phyloP scores from a whole-genome alignment of 1,284 basidiomycete genomes.

The Vanrija humicola region DNA sequence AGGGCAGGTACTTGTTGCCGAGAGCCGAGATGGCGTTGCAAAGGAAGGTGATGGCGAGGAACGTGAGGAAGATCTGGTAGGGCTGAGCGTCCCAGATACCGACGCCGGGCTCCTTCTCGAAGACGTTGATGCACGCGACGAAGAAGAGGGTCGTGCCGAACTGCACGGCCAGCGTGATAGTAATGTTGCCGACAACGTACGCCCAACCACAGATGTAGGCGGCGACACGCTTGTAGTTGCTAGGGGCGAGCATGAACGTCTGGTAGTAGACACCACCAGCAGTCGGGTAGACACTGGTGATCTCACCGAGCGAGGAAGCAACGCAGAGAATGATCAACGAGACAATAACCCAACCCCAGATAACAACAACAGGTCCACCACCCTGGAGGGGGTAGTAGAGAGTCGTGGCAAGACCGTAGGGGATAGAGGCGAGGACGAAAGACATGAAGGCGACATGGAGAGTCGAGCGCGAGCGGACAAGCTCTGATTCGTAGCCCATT shows the following conservation, averaged over 20 bases:
- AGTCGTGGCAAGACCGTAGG: constrained; percentile 35
- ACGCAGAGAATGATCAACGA: constrained; percentile 49
- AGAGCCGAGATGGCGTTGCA: constrained; percentile 25
- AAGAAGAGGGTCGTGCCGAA: constrained; percentile 41
- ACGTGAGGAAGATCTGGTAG: constrained; percentile 22
- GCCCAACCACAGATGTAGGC: constrained; percentile 52
- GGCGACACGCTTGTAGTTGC: constrained; percentile 38
- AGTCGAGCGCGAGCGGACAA: constrained; percentile 13
- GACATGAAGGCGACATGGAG: constrained; percentile 28
- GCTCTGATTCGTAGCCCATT: constrained; percentile 19
- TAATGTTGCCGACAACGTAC: constrained; percentile 50
- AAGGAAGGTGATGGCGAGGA: constrained; percentile 13
- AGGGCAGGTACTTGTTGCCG: constrained; percentile 37
- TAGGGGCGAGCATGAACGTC: constrained; percentile 46
- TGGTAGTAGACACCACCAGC: constrained; percentile 52
- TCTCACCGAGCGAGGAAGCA: constrained; percentile 50
- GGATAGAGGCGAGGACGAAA: constrained; percentile 34
- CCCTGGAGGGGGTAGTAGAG: constrained; percentile 36
- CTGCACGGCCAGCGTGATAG: constrained; percentile 49
- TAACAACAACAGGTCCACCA: constrained; percentile 34
- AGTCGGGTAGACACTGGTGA: constrained; percentile 48
- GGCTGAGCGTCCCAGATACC: constrained; percentile 10
- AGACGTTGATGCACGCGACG: constrained; percentile 25
- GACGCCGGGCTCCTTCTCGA: constrained; percentile 13
- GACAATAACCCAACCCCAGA: constrained; percentile 50